phyloP scores from a whole-genome alignment of 805 yeast genomes.

The Wickerhamiella galacta region DNA sequence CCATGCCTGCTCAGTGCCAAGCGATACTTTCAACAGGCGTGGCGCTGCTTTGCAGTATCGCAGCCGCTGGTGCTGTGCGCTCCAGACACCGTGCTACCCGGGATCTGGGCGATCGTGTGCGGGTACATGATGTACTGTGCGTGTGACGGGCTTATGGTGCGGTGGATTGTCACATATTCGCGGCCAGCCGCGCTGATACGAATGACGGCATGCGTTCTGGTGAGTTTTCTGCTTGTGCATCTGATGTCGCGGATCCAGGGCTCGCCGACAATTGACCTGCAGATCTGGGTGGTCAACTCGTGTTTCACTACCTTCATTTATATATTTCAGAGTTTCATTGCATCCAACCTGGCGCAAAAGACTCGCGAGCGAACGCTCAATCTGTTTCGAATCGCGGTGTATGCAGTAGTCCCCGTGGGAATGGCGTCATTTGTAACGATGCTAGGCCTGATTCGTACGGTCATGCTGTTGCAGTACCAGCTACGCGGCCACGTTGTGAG shows the following conservation, averaged over 20 bases:
- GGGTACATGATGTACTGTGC: slow-evolving; percentile 72
- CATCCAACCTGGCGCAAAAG: slow-evolving; percentile 34
- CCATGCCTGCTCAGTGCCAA: slow-evolving; percentile 41
- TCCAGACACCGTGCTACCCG: slow-evolving; percentile 13
- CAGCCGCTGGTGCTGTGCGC: slow-evolving; percentile 9
- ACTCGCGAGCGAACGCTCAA: slow-evolving; percentile 49
- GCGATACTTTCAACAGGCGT: slow-evolving; percentile 23
- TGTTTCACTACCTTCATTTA: slow-evolving; percentile 67
- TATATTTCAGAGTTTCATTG: slow-evolving; percentile 74
- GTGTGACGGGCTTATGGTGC: slow-evolving; percentile 72
- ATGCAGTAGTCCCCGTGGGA: slow-evolving; percentile 97
- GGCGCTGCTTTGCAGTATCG: slow-evolving; percentile 10
- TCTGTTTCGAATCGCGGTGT: slow-evolving; percentile 74
- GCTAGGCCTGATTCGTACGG: slow-evolving; percentile 62
- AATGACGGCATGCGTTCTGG: slow-evolving; percentile 65
- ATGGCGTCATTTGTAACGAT: slow-evolving; percentile 84
- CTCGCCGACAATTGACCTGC: slow-evolving; percentile 55
- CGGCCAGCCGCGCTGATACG: slow-evolving; percentile 77
- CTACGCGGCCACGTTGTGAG: neutral
- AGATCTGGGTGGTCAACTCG: slow-evolving; percentile 84
- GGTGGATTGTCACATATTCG: slow-evolving; percentile 84
- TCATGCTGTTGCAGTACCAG: slow-evolving; percentile 60
- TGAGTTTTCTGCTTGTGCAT: slow-evolving; percentile 54
- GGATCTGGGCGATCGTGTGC: slow-evolving; percentile 79
- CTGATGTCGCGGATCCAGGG: slow-evolving; percentile 49